Conservation (phyloP, 495 filamentous ascomycete genomes). For the Penicillium malachiteum region DNA sequence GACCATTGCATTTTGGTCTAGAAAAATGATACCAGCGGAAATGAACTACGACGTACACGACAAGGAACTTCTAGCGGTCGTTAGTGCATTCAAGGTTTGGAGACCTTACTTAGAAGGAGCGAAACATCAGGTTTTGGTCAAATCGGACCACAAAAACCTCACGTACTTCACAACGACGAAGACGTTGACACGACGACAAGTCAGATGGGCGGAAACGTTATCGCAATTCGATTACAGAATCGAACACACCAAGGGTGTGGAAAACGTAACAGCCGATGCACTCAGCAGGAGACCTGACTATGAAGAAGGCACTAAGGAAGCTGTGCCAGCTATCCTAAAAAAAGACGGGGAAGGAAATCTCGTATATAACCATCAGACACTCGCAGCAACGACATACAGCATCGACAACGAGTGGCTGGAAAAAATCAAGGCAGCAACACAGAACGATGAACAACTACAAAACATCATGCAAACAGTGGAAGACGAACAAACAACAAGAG, state of each 20-base stretch:
- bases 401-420: conserved; percentile 3
- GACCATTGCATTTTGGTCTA: conserved; percentile 24
- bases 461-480: background rate
- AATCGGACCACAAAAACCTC: conserved; percentile 23
- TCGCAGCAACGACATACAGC: conserved; percentile 2
- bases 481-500: background rate
- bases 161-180: conserved; percentile 19
- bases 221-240: conserved; percentile 15
- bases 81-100: conserved; percentile 27
- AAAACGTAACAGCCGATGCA: conserved; percentile 10
- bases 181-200: conserved; percentile 14
- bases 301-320: conserved; percentile 4
- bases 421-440: background rate
- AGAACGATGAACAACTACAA: background rate
- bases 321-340: conserved; percentile 9
- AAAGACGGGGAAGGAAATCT: conserved; percentile 5
- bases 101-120: conserved; percentile 20
- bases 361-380: conserved; percentile 5
- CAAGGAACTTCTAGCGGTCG: conserved; percentile 28
- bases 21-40: conserved; percentile 25
- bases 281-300: conserved; percentile 18
- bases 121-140: conserved; percentile 11
- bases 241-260: conserved; percentile 14
- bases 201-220: conserved; percentile 10
- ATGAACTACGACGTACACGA: conserved; percentile 34